Evolutionary conservation across 768 basidiomycete species (phyloP).

Genomic region (Trametes cubensis): DNA sequence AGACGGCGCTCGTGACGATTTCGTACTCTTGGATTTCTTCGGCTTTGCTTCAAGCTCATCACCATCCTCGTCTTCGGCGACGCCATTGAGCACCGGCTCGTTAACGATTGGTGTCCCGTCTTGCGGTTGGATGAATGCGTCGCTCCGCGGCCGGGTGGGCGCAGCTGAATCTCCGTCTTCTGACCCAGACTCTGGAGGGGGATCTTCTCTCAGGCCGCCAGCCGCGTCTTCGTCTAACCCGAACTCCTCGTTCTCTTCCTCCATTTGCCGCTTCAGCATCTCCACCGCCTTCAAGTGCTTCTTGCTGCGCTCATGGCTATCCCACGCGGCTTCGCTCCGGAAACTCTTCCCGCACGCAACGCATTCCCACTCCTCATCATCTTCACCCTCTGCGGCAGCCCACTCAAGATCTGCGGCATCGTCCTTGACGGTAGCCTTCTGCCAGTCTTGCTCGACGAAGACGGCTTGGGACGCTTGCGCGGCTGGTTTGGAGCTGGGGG

Average conservation of each 20-base stretch:
- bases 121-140: background rate
- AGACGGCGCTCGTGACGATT: constrained; percentile 23
- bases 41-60: constrained; percentile 12
- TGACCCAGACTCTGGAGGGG: constrained; percentile 2
- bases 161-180: constrained; percentile 12
- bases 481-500: constrained; percentile 28
- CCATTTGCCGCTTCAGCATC: constrained; percentile 75
- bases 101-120: constrained; percentile 1
- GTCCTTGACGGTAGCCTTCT: constrained; percentile 51
- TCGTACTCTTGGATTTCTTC: constrained; percentile 27
- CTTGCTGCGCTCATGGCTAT: constrained; percentile 93
- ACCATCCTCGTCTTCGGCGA: constrained; percentile 5
- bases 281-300: constrained; percentile 92
- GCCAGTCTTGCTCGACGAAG: constrained; percentile 92
- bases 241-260: constrained; percentile 68
- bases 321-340: constrained; percentile 90
- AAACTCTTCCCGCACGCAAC: constrained; percentile 93
- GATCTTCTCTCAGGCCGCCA: constrained; percentile 17
- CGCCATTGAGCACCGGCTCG: constrained; percentile 19
- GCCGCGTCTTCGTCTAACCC: constrained; percentile 45
- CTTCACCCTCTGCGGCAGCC: constrained; percentile 70
- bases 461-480: constrained; percentile 38
- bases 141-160: background rate
- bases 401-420: constrained; percentile 71
- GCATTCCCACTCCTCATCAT: constrained; percentile 88